A percentile compares a stretch with the other conserved stretches of the same genome.
phyloP scores from a whole-genome alignment of 768 basidiomycete genomes.

The Xerocomus spinulosus region DNA sequence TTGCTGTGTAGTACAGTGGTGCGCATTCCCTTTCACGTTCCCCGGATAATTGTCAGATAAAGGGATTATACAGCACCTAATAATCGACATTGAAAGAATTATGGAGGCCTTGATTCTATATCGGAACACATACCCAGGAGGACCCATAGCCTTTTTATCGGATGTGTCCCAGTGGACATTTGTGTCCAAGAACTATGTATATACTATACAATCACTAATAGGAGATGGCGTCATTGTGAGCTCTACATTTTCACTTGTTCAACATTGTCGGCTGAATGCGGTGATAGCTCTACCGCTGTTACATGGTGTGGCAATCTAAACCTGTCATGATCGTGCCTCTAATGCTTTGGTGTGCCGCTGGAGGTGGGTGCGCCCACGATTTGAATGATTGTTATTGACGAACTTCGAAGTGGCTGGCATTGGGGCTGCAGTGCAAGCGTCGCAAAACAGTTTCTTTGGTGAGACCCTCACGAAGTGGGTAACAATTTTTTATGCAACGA shows the following conservation, averaged over 20 bases:
- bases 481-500: slow-evolving; percentile 29
- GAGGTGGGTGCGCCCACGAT: slow-evolving; percentile 6
- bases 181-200: slow-evolving; percentile 21
- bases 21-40: background rate
- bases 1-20: slow-evolving; percentile 24
- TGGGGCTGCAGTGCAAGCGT: slow-evolving; percentile 5
- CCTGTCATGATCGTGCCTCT: slow-evolving; percentile 19
- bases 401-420: slow-evolving; percentile 13
- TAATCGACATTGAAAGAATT: slow-evolving; percentile 13
- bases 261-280: background rate
- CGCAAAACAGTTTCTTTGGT: slow-evolving; percentile 20
- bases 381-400: background rate
- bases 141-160: slow-evolving; percentile 22
- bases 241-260: background rate
- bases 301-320: slow-evolving; percentile 25
- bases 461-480: slow-evolving; percentile 27
- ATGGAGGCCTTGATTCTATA: slow-evolving; percentile 20
- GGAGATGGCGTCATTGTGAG: slow-evolving; percentile 26
- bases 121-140: slow-evolving; percentile 18
- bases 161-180: slow-evolving; percentile 21
- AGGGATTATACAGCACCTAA: slow-evolving; percentile 11
- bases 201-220: slow-evolving; percentile 16
- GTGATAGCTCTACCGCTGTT: slow-evolving; percentile 13
- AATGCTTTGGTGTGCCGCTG: slow-evolving; percentile 22
- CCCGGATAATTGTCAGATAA: background rate